Percentiles rank a stretch among this genome's conserved stretches.
These are phyloP conservation scores for Trametes versicolor DNA, from an alignment of 1,284 basidiomycete species.

Conservation along the genomic window DNA sequence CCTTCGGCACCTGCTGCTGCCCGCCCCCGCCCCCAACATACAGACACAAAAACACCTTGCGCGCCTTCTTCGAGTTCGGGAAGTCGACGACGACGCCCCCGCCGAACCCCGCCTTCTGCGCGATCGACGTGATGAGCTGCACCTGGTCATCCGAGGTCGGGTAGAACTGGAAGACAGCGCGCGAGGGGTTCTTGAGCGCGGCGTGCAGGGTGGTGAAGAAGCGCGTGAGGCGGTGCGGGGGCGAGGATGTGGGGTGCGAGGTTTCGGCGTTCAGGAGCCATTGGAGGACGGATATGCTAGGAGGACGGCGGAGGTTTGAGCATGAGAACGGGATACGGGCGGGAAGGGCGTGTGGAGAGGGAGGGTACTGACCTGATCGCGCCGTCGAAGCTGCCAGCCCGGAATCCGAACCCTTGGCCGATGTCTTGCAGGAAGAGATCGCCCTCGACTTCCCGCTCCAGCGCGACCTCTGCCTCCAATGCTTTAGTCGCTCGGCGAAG, in stretches of 20 bases:
- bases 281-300: conserved; percentile 96
- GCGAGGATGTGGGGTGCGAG: conserved; percentile 89
- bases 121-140: conserved; percentile 92
- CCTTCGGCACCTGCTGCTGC: conserved; percentile 72
- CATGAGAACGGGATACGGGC: background rate
- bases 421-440: conserved; percentile 95
- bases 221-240: conserved; percentile 88
- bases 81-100: conserved; percentile 98
- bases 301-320: background rate
- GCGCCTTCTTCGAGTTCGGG: conserved; percentile 94
- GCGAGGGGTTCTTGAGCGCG: conserved; percentile 88
- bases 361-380: conserved; percentile 83
- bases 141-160: conserved; percentile 96
- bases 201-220: conserved; percentile 99
- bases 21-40: conserved; percentile 82
- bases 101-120: conserved; percentile 95
- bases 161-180: conserved; percentile 97
- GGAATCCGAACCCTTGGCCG: conserved; percentile 93
- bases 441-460: conserved; percentile 93
- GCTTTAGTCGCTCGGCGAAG: background rate
- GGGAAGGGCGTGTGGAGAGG: background rate
- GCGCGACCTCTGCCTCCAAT: conserved; percentile 79
- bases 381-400: conserved; percentile 97
- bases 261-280: conserved; percentile 99
- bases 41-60: conserved; percentile 91